Conservation (phyloP, 805 yeast genomes). For the Cyberlindnera subsufficiens region DNA sequence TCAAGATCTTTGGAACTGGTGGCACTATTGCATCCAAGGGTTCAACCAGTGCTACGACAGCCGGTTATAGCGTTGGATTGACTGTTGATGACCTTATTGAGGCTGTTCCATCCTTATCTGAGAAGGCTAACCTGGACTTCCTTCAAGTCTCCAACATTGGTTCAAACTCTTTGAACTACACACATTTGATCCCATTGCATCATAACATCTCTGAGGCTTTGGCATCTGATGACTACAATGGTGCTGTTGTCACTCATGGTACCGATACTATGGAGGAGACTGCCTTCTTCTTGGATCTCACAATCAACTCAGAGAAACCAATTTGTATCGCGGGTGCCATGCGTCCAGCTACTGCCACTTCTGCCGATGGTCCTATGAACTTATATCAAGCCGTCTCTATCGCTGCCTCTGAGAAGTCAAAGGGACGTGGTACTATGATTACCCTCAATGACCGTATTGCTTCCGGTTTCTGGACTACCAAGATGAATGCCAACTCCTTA, state of each 20-base stretch:
- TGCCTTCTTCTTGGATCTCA: constrained; percentile 53
- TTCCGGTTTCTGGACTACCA: constrained; percentile 61
- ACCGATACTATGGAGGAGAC: constrained; percentile 68
- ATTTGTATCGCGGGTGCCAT: constrained; percentile 48
- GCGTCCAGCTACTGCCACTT: constrained; percentile 67
- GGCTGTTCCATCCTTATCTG: constrained; percentile 50
- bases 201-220: constrained; percentile 40
- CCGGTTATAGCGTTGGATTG: constrained; percentile 48
- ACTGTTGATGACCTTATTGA: constrained; percentile 45
- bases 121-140: constrained; percentile 44
- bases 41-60: constrained; percentile 39
- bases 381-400: constrained; percentile 61
- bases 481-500: constrained; percentile 59
- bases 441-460: constrained; percentile 63
- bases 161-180: constrained; percentile 49
- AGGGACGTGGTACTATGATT: constrained; percentile 56
- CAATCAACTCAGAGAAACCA: constrained; percentile 29
- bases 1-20: constrained; percentile 52
- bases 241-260: constrained; percentile 66
- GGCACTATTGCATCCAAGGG: constrained; percentile 58
- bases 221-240: constrained; percentile 37
- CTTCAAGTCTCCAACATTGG: constrained; percentile 42
- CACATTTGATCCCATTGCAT: constrained; percentile 39
- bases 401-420: constrained; percentile 44
- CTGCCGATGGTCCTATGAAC: constrained; percentile 72